Conservation (phyloP, 2,329 filamentous ascomycete genomes). For the Elsinoe perseae region DNA sequence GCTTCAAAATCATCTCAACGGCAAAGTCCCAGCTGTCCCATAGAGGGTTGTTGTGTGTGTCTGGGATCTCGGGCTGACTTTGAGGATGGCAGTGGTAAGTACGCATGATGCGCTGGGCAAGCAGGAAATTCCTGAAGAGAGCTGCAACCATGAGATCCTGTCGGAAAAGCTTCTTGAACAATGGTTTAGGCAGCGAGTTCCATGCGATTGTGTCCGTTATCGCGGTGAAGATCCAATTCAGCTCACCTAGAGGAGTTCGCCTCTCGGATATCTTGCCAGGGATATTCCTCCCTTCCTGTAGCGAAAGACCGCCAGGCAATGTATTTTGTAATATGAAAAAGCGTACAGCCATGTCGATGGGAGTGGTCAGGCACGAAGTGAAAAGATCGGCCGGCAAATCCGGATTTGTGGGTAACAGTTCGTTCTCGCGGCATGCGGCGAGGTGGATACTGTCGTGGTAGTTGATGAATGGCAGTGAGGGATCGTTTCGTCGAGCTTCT, state of each 20-base stretch:
- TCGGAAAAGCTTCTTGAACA: conserved; percentile 94
- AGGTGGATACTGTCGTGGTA: conserved; percentile 88
- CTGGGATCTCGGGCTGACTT: conserved; percentile 83
- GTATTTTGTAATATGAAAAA: conserved; percentile 96
- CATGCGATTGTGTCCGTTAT: conserved; percentile 98
- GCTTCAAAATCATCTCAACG: conserved; percentile 86
- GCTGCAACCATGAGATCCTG: conserved; percentile 99
- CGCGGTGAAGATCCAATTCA: conserved; percentile 99
- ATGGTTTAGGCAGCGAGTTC: conserved; percentile 81
- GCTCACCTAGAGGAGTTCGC: conserved; percentile 83
- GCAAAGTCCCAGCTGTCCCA: conserved; percentile 98
- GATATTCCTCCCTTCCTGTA: conserved; percentile 79
- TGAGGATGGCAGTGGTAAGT: conserved; percentile 93
- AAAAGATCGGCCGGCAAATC: conserved; percentile 90
- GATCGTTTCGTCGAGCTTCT: conserved; percentile 67
- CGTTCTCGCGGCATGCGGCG: conserved; percentile 81
- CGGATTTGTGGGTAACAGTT: conserved; percentile 91
- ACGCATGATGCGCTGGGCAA: conserved; percentile 91
- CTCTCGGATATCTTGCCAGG: conserved; percentile 88
- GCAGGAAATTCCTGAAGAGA: conserved; percentile 88
- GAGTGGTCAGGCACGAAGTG: conserved; percentile 89
- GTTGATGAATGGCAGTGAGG: conserved; percentile 42
- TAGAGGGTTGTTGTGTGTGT: conserved; percentile 87
- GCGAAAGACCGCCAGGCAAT: conserved; percentile 52
- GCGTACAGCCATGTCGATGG: conserved; percentile 92